Evolutionary conservation across 495 filamentous ascomycete genomes (phyloP), one percentile per base, ranked within the genome.

Genomic region (Xanthoparmelia taractica): DNA sequence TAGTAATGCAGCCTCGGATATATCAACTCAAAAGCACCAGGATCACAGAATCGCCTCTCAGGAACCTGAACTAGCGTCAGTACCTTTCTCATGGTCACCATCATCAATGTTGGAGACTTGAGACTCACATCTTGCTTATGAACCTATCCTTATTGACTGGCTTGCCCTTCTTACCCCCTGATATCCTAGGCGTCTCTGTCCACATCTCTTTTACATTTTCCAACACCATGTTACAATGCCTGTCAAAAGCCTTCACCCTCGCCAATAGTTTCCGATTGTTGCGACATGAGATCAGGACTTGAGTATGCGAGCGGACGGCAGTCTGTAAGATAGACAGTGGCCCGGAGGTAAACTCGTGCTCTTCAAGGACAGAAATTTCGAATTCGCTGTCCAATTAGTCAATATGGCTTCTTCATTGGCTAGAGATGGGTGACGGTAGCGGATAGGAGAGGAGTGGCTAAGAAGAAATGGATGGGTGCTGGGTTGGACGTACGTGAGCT

Each of bases 131-230:
- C 80, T 98, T 98, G 82, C 90, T 96, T 70, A 97, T 92, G 76
- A 97, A 98, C 37, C 95, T 81, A 76, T 98, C 94, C 83, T 97
- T 97, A 77, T 98, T 97, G 43, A 96, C 89, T 38, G 90, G 88
- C 73, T 87, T 84, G 59, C 93, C 91, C 78, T 91, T 92, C 78
- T 89, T 88, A 33, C 91, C 91, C 47, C 80, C 82, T 18, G 83
- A 79, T 31, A 82, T 73, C 66, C 89, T 84, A 41, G 94, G 92
- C 60, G 87, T 91, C 78, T 98, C 94, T 8, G 91, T 96, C 94
- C 94, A 98, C 92, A 98, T 97, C 80, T 98, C 94, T 81, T 97
- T 98, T 41, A 93, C 91, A 68, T 95, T 95, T 83, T 96, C 92
- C 40, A 96, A 77, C n/a, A 96, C 89, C 92, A 96, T 95, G 77